Evolutionary conservation across 768 basidiomycete species (phyloP), one percentile per base, ranked within the genome.

Genomic region (Leccinum boreale): DNA sequence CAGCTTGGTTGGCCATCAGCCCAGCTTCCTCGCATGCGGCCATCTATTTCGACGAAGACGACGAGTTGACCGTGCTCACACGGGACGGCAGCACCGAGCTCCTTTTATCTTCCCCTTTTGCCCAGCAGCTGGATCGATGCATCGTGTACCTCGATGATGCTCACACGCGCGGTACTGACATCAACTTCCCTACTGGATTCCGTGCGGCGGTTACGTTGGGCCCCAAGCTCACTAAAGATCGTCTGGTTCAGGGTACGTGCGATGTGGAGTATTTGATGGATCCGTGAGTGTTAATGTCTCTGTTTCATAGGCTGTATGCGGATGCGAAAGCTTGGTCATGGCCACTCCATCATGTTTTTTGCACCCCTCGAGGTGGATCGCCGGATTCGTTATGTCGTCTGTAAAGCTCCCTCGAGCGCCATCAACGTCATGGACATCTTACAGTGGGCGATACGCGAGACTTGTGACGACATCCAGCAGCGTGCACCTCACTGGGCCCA

Each of bases 131-230:
- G 2, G 73, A 74, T 14, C 70, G 65, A 58, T 75, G 74, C 23
- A 45, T 76, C 3, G 55, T 76, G 2, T 76, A 76, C 39, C 75
- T 76, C 1, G 77, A 77, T 21, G 77, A 77, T 24, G 73, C 73
- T 0, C 77, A 76, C 21, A 78, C 75, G 1, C 62, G 75, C 19
- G 75, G 75, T 31, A 78, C 75, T 0, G 75, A 77, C 53, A 64
- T 77, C 15, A 76, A 72, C 9, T 64, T 77, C 5, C 77, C 75
- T 0, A 50, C 3, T 6, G 67, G 56, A 12, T 70, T 65, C 33
- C 73, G 74, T 4, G 75, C 77, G 12, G 77, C 70, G 0, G 77
- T 76, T 29, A 76, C 77, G 0, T 60, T 76, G 0, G 75, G 75
- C 0, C 73, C 74, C 1, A 75, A 70, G 47, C 57, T 78, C 2